These are phyloP conservation scores for Globisporangium carolinianum DNA, from an alignment of 352 stramenopile genomes.

Conservation along the genomic window DNA sequence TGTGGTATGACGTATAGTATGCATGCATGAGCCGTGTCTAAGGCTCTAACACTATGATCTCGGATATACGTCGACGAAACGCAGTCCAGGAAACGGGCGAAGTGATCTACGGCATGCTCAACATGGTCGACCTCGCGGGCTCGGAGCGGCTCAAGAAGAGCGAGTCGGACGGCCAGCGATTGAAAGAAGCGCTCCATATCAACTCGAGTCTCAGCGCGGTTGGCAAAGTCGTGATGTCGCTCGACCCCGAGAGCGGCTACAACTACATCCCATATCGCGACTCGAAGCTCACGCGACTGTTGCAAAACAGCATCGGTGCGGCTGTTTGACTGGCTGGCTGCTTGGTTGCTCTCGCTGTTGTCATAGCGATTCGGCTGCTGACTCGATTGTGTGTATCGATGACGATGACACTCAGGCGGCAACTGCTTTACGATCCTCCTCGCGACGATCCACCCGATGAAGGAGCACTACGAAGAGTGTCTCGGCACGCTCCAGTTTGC, in stretches of 20 bases:
- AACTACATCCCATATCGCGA: constrained; percentile 86
- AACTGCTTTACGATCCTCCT: constrained; percentile 85
- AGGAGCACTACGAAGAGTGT: constrained; percentile 88
- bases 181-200: constrained; percentile 84
- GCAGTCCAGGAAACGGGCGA: constrained; percentile 57
- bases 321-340: too few relatives aligned
- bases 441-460: constrained; percentile 85
- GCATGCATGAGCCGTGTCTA: too few relatives aligned
- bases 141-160: constrained; percentile 85
- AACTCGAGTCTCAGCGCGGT: constrained; percentile 82
- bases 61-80: background rate
- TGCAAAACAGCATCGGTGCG: constrained; percentile 81
- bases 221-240: constrained; percentile 83
- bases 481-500: constrained; percentile 89
- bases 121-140: constrained; percentile 80
- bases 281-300: constrained; percentile 74
- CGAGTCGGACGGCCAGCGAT: constrained; percentile 74
- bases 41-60: too few relatives aligned
- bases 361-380: background rate
- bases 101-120: constrained; percentile 81
- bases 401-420: constrained; percentile 32
- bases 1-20: too few relatives aligned
- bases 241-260: constrained; percentile 80
- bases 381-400: too few relatives aligned
- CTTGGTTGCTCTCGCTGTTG: background rate